Conservation (phyloP, 2,329 filamentous ascomycete genomes). For the Neoascochyta sp. region DNA sequence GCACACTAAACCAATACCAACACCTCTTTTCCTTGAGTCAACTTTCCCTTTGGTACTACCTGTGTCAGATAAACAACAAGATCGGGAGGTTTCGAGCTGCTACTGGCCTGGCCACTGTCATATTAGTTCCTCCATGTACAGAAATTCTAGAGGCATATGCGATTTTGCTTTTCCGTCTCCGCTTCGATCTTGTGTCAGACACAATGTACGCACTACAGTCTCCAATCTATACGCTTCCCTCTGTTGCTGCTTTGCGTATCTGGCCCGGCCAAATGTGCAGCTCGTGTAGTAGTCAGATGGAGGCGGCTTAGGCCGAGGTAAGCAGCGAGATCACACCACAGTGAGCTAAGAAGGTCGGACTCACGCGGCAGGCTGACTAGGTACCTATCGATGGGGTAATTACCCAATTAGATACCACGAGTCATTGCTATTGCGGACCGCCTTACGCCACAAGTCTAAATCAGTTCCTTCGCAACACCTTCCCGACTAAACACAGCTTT, state of each 20-base stretch:
- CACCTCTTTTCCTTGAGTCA: slow-evolving; percentile 36
- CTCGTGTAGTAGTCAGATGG: neutral
- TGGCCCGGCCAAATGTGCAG: too few species aligned
- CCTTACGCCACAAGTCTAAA: too few species aligned
- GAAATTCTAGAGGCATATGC: slow-evolving; percentile 36
- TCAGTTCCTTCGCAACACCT: too few species aligned
- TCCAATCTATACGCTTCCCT: slow-evolving; percentile 18
- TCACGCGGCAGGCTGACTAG: too few species aligned
- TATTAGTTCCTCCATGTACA: slow-evolving; percentile 40
- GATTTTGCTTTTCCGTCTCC: slow-evolving; percentile 15
- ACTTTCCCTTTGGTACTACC: slow-evolving; percentile 35
- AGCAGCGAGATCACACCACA: slow-evolving; percentile 6
- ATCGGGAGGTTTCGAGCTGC: slow-evolving; percentile 23
- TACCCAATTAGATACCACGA: too few species aligned
- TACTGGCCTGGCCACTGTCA: slow-evolving; percentile 30
- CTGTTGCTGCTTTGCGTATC: slow-evolving; percentile 2
- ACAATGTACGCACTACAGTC: slow-evolving; percentile 21
- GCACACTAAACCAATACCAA: slow-evolving; percentile 28
- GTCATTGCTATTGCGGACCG: too few species aligned
- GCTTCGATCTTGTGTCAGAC: slow-evolving; percentile 13
- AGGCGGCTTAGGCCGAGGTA: slow-evolving; percentile 1
- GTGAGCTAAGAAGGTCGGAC: slow-evolving; percentile 6
- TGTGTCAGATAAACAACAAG: slow-evolving; percentile 32
- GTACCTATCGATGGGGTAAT: too few species aligned
- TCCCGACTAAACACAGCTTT: too few species aligned